Evolutionary conservation across 1,139 yeast genomes (phyloP), one percentile per base, ranked within the genome.

Genomic region (Kurtzmaniella quercitrusa): DNA sequence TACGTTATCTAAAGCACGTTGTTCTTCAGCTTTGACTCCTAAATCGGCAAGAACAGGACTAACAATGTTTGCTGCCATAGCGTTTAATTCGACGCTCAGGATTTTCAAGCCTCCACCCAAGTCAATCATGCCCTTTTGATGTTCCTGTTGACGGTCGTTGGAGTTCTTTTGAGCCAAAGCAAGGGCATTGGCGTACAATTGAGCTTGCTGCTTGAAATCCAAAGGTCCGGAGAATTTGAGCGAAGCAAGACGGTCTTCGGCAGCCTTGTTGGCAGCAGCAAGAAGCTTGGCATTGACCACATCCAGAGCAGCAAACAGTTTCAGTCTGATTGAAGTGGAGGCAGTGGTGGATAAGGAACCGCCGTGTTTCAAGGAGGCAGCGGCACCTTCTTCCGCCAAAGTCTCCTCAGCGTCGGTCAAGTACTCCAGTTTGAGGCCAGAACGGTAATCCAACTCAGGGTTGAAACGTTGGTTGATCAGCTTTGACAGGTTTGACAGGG

Each of bases 61-160:
- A 46, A 93, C 95, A 58, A 87, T 75, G 44, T 82, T 76, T 46
- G 82, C 69, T n/a, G 98, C 98, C 71, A 93, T 80, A 44, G 77
- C 77, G 50, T 86, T 85, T 49, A 93, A 79, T 59, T 91, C 96
- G 21, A 73, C 75, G 50, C 78, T 86, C 41, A 86, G 73, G 75
- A 91, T 81, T 56, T 78, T 79, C 52, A 88, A 74, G 2, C 98
- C 98, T 52, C 96, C 96, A 49, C 98, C 98, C 51, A 91, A 68
- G 57, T 89, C 77, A 54, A 89, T 74, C 58, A 83, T 75, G 41
- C 88, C 89, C 40, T 64, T 56, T 45, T 67, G 64, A 51, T 65
- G 57, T 44, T 52, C 59, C 45, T 69, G 76, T 46, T 78, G 58
- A 54, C 90, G 73, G 54, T 77, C 81, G 45, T 75, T 76, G 46